These are phyloP conservation scores for Fusarium torreyae DNA, from an alignment of 2,329 filamentous ascomycete species.

Conservation along the genomic window DNA sequence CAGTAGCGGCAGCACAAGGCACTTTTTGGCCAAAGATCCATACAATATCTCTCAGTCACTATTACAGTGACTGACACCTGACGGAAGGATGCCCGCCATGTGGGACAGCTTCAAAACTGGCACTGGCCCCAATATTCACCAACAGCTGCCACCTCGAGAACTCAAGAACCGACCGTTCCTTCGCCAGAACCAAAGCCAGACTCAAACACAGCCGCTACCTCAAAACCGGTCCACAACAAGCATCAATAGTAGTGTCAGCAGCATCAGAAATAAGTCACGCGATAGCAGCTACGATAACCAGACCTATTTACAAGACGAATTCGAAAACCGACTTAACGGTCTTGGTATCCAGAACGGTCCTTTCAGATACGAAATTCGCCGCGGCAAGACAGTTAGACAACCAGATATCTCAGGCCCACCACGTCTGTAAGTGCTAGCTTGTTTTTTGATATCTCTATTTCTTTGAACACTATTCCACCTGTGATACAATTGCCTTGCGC, in stretches of 20 bases:
- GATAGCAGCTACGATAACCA: slow-evolving; percentile 31
- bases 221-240: slow-evolving; percentile 35
- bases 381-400: slow-evolving; percentile 54
- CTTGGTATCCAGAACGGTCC: slow-evolving; percentile 51
- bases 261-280: slow-evolving; percentile 33
- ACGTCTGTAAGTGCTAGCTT: slow-evolving; percentile 52
- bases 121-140: slow-evolving; percentile 40
- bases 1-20: slow-evolving; percentile 36
- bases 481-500: slow-evolving; percentile 5
- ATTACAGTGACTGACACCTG: slow-evolving; percentile 21
- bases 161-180: slow-evolving; percentile 50
- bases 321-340: slow-evolving; percentile 51
- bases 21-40: slow-evolving; percentile 19
- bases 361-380: slow-evolving; percentile 52
- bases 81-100: slow-evolving; percentile 46
- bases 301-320: slow-evolving; percentile 43
- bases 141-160: slow-evolving; percentile 47
- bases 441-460: slow-evolving; percentile 6
- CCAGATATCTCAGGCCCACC: slow-evolving; percentile 35
- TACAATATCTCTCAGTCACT: slow-evolving; percentile 26
- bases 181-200: slow-evolving; percentile 32
- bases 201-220: slow-evolving; percentile 28
- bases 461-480: slow-evolving; percentile 10
- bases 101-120: slow-evolving; percentile 49
- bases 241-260: slow-evolving; percentile 19